Evolutionary conservation across 345 rosid genomes (phyloP).

Genomic region (Linum usitatissimum): DNA sequence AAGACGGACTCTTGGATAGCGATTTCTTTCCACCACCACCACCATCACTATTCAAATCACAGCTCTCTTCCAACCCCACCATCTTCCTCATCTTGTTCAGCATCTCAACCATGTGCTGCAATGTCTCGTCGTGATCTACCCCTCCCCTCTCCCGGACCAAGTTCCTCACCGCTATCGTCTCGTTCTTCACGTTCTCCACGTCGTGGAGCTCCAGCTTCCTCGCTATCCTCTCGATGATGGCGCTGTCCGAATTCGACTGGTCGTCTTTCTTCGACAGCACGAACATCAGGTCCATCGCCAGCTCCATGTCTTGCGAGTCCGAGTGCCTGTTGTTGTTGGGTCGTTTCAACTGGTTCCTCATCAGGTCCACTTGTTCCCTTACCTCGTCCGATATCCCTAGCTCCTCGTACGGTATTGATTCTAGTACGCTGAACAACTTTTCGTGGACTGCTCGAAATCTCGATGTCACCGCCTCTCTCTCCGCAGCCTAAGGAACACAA

Average conservation of each 20-base stretch:
- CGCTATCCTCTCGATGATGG: constrained; percentile 60
- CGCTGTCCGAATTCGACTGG: constrained; percentile 51
- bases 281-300: constrained; percentile 73
- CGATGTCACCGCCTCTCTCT: constrained; percentile 35
- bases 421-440: constrained; percentile 35
- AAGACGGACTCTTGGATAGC: constrained; percentile 31
- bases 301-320: constrained; percentile 74
- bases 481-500: constrained; percentile 36
- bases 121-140: constrained; percentile 23
- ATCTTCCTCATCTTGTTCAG: constrained; percentile 54
- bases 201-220: constrained; percentile 57
- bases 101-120: constrained; percentile 44
- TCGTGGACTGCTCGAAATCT: constrained; percentile 41
- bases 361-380: constrained; percentile 46
- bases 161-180: constrained; percentile 41
- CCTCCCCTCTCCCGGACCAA: constrained; percentile 37
- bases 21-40: constrained; percentile 14
- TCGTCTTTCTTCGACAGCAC: constrained; percentile 42
- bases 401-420: constrained; percentile 35
- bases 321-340: constrained; percentile 42
- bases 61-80: constrained; percentile 42
- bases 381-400: constrained; percentile 46
- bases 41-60: constrained; percentile 28
- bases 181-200: constrained; percentile 42
- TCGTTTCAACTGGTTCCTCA: constrained; percentile 37